These are phyloP conservation scores for Fusarium redolens DNA, from an alignment of 2,329 filamentous ascomycete genomes.

Conservation along the genomic window DNA sequence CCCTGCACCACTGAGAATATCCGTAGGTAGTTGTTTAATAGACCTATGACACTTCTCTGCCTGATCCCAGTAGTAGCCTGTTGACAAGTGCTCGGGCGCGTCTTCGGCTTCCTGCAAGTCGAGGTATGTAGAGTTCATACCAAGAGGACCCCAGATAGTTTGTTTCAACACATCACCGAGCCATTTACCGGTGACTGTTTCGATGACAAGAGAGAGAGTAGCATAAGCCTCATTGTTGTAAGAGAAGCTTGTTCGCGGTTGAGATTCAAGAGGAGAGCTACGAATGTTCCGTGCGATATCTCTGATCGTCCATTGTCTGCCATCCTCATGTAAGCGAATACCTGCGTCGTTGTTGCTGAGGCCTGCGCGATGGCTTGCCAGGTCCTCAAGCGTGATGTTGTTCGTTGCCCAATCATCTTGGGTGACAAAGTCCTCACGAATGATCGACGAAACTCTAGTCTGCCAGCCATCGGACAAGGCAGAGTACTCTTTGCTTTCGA, in stretches of 20 bases:
- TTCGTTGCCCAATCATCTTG: constrained; percentile 58
- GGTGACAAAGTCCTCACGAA: constrained; percentile 65
- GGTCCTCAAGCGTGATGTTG: constrained; percentile 65
- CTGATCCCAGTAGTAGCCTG: constrained; percentile 56
- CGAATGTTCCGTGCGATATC: constrained; percentile 58
- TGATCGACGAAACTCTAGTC: constrained; percentile 58
- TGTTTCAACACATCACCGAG: constrained; percentile 56
- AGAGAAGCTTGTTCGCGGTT: constrained; percentile 58
- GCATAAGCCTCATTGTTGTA: constrained; percentile 65
- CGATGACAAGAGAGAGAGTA: constrained; percentile 58
- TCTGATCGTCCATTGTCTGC: constrained; percentile 45
- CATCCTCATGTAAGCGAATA: constrained; percentile 48
- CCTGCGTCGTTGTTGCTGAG: constrained; percentile 56
- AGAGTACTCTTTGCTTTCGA: constrained; percentile 55
- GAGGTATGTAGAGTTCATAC: constrained; percentile 58
- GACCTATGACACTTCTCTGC: constrained; percentile 35
- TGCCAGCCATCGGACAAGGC: constrained; percentile 55
- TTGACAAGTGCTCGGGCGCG: constrained; percentile 50
- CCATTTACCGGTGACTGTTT: constrained; percentile 52
- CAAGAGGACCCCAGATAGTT: constrained; percentile 58
- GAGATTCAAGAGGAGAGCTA: constrained; percentile 56
- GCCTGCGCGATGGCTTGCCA: constrained; percentile 64
- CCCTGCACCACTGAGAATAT: constrained; percentile 53
- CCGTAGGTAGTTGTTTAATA: constrained; percentile 41
- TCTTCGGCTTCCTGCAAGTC: constrained; percentile 43